These are phyloP conservation scores for Meyerozyma carpophila DNA, from an alignment of 1,139 yeast genomes.

Conservation along the genomic window DNA sequence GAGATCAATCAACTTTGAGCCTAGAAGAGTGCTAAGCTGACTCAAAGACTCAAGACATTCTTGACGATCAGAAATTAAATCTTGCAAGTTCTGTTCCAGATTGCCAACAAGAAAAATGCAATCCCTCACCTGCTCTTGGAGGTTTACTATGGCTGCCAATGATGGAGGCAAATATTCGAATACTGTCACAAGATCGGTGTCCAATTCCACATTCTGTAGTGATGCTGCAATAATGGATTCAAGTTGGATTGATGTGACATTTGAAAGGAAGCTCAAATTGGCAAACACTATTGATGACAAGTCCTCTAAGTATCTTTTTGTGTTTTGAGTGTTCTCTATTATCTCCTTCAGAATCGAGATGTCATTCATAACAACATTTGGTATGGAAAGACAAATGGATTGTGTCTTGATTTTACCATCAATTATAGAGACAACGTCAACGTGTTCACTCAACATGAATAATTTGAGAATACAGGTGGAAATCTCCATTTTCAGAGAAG, in stretches of 20 bases:
- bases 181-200: constrained; percentile 2
- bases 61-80: constrained; percentile 6
- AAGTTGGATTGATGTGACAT: constrained; percentile 2
- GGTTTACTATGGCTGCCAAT: background rate
- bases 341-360: background rate
- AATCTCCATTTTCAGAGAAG: background rate
- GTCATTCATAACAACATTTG: background rate
- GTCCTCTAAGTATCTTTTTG: background rate
- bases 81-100: constrained; percentile 1
- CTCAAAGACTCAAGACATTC: constrained; percentile 10
- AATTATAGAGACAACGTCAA: background rate
- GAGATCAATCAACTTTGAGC: constrained; percentile 27
- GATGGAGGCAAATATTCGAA: constrained; percentile 3
- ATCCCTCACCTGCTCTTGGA: background rate
- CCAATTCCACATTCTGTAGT: background rate
- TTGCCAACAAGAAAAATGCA: background rate
- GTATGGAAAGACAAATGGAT: background rate
- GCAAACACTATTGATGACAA: background rate
- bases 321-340: background rate
- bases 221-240: background rate
- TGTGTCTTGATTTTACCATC: background rate
- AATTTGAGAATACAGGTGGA: background rate
- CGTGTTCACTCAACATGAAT: background rate
- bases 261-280: background rate
- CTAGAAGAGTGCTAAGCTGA: constrained; percentile 20